These are phyloP conservation scores for Leccinellum luteum DNA, from an alignment of 768 basidiomycete species.

Conservation along the genomic window DNA sequence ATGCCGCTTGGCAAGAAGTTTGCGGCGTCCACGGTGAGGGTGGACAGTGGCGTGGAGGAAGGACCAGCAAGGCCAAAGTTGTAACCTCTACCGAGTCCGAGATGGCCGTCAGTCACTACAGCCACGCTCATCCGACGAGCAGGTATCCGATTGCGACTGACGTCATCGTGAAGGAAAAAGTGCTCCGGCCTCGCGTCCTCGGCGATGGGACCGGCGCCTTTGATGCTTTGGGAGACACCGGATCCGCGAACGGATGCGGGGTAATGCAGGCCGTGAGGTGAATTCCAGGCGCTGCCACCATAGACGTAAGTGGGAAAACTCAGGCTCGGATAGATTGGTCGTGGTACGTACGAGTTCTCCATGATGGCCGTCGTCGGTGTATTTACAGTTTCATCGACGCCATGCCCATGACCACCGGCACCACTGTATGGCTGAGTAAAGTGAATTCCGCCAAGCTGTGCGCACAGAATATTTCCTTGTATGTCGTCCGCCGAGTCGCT, in stretches of 20 bases:
- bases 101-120: conserved; percentile 7
- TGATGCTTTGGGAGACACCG: conserved; percentile 17
- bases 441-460: conserved; percentile 26
- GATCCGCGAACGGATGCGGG: conserved; percentile 22
- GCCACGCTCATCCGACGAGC: conserved; percentile 18
- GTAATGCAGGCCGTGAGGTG: conserved; percentile 25
- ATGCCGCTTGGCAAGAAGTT: conserved; percentile 13
- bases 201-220: conserved; percentile 15
- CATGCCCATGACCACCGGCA: conserved; percentile 9
- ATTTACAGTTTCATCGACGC: conserved; percentile 21
- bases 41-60: conserved; percentile 11
- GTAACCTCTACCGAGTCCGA: conserved; percentile 6
- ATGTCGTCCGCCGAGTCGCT: conserved; percentile 23
- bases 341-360: conserved; percentile 24
- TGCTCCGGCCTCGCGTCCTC: conserved; percentile 25
- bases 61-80: conserved; percentile 7
- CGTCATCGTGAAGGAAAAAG: conserved; percentile 19
- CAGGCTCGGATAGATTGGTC: conserved; percentile 4
- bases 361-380: conserved; percentile 28
- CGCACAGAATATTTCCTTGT: conserved; percentile 24
- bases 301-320: conserved; percentile 22
- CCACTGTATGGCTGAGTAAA: conserved; percentile 13
- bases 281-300: conserved; percentile 24
- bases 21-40: conserved; percentile 12
- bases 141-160: conserved; percentile 17